Evolutionary conservation across 805 yeast genomes (phyloP), one percentile per base, ranked within the genome.

Genomic region (Barnettozyma vustinii): DNA sequence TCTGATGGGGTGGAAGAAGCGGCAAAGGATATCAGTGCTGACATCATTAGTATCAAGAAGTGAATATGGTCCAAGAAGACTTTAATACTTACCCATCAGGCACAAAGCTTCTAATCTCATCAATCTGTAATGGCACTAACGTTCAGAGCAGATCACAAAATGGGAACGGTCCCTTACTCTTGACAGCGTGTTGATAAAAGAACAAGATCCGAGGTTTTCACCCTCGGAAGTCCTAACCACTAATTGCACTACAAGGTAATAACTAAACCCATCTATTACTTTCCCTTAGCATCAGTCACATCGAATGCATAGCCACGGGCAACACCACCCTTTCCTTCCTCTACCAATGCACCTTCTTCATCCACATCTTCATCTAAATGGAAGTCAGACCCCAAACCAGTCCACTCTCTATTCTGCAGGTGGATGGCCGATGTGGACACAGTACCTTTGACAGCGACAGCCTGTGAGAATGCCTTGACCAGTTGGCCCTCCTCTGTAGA

Each of bases 301-400:
- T 75, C 79, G 46, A 63, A 69, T 41, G 72, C 76, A 59, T 92
- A 94, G 2, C 94, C 96, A 56, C 98, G 74, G 2, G 99, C 99
- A 48, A 92, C 79, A 37, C 99, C 99, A 2, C 78, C 73, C 42
- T 84, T 73, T 1, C 99, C 99, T 54, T 84, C 82, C 61, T 90
- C 96, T 0, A 89, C 75, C 0, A 73, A 64, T 0, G 97, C 96
- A 37, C 95, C 97, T 36, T 68, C 73, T 15, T 64, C 69, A n/a
- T 71, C 79, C 7, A 66, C 42, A 10, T 55, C 72, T 1, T 67
- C 70, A 9, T 67, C 69, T 2, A 62, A 67, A 9, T 60, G 56
- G 66, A 73, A 89, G 61, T 92, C 97, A 51, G 94, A 84, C 1
- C 98, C 99, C 32, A 92, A 70, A 0, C 99, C 99, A 0, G 83